Percentiles rank a stretch among this genome's conserved stretches.
phyloP scores from a whole-genome alignment of 2,329 filamentous ascomycete genomes.

The Colletotrichum eleusines region DNA sequence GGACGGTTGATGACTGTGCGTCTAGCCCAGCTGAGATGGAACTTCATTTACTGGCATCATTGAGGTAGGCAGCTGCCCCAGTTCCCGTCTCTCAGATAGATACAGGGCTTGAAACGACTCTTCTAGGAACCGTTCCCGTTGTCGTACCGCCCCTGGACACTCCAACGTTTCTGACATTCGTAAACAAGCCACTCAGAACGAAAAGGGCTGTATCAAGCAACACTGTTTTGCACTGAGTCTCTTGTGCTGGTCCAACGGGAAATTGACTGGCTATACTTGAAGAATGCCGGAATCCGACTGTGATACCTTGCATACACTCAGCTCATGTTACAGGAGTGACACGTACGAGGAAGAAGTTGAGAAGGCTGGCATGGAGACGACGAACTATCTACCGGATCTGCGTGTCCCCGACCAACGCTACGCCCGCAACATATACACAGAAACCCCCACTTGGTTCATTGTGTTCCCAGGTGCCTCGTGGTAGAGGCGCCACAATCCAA shows the following conservation, averaged over 20 bases:
- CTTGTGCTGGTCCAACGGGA: constrained; percentile 1
- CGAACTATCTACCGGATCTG: constrained; percentile 32
- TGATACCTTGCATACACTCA: constrained; percentile 17
- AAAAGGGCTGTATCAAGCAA: constrained; percentile 21
- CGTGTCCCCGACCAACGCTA: constrained; percentile 14
- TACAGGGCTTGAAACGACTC: constrained; percentile 3
- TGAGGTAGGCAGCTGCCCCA: neutral
- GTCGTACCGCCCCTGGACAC: constrained; percentile 23
- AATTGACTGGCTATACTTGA: constrained; percentile 19
- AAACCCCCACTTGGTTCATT: constrained; percentile 18
- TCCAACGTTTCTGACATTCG: constrained; percentile 13
- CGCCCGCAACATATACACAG: neutral
- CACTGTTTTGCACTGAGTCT: constrained; percentile 21
- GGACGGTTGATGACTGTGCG: neutral
- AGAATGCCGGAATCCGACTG: constrained; percentile 25
- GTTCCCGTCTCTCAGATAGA: constrained; percentile 15
- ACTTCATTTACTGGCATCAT: neutral
- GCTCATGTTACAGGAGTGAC: constrained; percentile 14
- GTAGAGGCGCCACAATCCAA: constrained; percentile 18
- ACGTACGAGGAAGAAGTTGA: neutral
- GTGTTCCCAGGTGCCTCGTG: constrained; percentile 34
- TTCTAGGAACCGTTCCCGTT: constrained; percentile 26
- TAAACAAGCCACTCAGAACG: constrained; percentile 35
- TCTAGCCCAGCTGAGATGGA: neutral
- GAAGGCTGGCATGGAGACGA: constrained; percentile 6